These are phyloP conservation scores for Botrytis paeoniae DNA, from an alignment of 2,329 filamentous ascomycete genomes.

Conservation along the genomic window DNA sequence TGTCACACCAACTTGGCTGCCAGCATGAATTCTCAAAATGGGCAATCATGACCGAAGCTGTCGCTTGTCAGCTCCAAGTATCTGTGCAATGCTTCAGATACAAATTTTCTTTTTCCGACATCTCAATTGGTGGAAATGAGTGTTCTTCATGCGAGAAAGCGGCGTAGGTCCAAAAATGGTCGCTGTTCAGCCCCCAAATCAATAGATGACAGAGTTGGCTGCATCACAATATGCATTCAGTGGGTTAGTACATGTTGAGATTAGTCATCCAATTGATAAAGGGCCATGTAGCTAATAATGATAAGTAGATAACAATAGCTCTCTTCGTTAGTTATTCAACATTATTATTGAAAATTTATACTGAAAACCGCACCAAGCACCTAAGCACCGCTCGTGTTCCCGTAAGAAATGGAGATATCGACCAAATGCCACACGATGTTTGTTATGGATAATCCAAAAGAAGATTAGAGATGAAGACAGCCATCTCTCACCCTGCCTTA, in stretches of 20 bases:
- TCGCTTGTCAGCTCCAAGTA: constrained; percentile 7
- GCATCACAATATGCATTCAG: neutral
- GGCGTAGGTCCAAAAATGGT: neutral
- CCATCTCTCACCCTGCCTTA: neutral
- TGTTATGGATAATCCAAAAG: neutral
- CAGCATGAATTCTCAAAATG: neutral
- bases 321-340: neutral
- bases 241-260: neutral
- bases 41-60: neutral
- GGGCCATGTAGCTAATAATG: neutral
- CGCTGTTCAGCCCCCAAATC: neutral
- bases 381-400: too few species aligned
- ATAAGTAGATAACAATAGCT: too few species aligned
- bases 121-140: constrained; percentile 8
- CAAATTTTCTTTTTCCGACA: neutral
- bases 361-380: neutral
- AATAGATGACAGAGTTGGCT: neutral
- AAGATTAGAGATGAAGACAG: neutral
- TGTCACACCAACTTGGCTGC: constrained; percentile 4
- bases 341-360: neutral
- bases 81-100: neutral
- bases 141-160: neutral
- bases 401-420: neutral
- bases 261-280: neutral
- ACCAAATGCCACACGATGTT: too few species aligned